Base-by-base conservation (phyloP, 192 early-diverging fungal species). In the Rhizoclosmatium sp. region DNA sequence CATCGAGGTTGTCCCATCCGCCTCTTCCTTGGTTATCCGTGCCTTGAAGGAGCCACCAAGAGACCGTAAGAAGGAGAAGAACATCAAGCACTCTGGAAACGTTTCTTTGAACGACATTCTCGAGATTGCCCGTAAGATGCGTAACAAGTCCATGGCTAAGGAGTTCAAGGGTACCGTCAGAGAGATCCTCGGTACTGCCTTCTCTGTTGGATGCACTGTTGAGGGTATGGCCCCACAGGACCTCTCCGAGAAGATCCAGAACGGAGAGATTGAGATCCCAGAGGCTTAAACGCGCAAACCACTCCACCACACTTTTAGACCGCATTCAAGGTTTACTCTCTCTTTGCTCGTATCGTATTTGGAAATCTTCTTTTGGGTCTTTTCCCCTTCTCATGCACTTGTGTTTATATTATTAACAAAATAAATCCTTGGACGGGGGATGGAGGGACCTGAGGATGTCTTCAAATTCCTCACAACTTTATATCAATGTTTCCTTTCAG, bases 1-100 rank as follows among this genome's bases (percentile, higher is more conserved):
- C 49, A 94, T 99, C 77, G 93, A 96, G 79, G 94, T 99, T 83
- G 93, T 99, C 62, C 97, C 98, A 80, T 93, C 93, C 59, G 98
- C 98, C 73, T 97, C 95, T 45, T 95, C 98, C 78, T 91, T 99
- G 71, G 94, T 99, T 82, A 97, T 99, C 90, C 87, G 89, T 83
- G 98, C 98, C 79, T 89, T 99, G 60, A 98, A 98, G 93, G 98
- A 99, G 90, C 94, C 97, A 68, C 91, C 92, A 44, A 89, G 98
- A 78, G 98, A 99, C 88, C 90, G 92, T 87, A 99, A 99, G 94
- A 99, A 99, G 95, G 98, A 99, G 87, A 99, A 99, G 95, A 99
- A 99, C 94, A 96, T 99, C 87, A 92, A 96, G 89, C 97, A 99
- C 92, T 90, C 84, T 83, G 97, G 97, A 80, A 99, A 99, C 93